Percentiles rank a stretch among this genome's conserved stretches.
Evolutionary conservation across 805 yeast species (phyloP).

Genomic region (Kuraishia floccosa): DNA sequence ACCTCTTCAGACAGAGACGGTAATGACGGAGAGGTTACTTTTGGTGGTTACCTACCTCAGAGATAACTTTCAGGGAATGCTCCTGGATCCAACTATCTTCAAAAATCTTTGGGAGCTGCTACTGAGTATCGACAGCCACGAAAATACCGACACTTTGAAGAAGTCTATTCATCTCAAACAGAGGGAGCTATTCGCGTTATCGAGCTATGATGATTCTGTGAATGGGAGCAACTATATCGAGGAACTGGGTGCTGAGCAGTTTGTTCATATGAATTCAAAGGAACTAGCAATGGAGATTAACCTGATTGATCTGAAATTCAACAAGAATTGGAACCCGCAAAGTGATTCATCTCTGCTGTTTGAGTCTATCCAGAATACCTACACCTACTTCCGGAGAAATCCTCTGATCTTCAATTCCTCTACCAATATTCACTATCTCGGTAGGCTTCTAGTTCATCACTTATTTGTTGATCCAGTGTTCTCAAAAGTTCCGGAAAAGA

Average conservation of each 20-base stretch:
- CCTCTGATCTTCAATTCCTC: slow-evolving; percentile 69
- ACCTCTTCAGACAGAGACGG: slow-evolving; percentile 20
- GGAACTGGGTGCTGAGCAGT: slow-evolving; percentile 24
- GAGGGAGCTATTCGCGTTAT: slow-evolving; percentile 24
- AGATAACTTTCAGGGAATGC: slow-evolving; percentile 54
- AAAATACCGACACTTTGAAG: slow-evolving; percentile 41
- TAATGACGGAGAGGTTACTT: slow-evolving; percentile 38
- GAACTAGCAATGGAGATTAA: slow-evolving; percentile 55
- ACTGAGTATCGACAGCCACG: slow-evolving; percentile 35
- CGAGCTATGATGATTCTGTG: slow-evolving; percentile 14
- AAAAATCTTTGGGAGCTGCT: slow-evolving; percentile 46
- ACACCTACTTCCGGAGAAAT: slow-evolving; percentile 39
- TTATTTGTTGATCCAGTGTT: slow-evolving; percentile 40
- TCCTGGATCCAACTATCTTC: slow-evolving; percentile 51
- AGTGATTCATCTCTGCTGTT: slow-evolving; percentile 67
- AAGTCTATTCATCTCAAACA: slow-evolving; percentile 40
- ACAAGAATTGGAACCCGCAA: slow-evolving; percentile 66
- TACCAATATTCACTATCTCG: slow-evolving; percentile 64
- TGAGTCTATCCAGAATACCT: slow-evolving; percentile 34
- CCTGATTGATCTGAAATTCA: slow-evolving; percentile 54
- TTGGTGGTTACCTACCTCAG: slow-evolving; percentile 44
- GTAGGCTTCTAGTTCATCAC: slow-evolving; percentile 60
- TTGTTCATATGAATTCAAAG: slow-evolving; percentile 42
- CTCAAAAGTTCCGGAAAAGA: slow-evolving; percentile 21
- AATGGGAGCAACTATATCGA: slow-evolving; percentile 4